Evolutionary conservation across 371 early-diverging fungal genomes (phyloP).

Genomic region (Phascolomyces articulosus): DNA sequence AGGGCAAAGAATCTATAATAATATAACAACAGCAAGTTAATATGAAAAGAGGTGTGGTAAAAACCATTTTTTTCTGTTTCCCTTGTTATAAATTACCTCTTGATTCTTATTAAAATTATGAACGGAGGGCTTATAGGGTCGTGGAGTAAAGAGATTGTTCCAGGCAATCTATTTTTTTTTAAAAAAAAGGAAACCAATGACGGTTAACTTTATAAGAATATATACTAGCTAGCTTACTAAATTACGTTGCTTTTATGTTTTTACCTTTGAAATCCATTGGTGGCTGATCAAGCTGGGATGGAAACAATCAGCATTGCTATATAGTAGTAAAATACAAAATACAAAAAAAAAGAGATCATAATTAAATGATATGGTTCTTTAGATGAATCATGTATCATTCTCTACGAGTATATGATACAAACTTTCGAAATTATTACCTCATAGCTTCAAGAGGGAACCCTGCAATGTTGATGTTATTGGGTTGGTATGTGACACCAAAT

Average conservation of each 20-base stretch:
- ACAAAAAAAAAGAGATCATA: neutral
- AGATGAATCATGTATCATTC: neutral
- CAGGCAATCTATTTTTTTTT: conserved; percentile 18
- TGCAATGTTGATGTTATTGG: conserved; percentile 12
- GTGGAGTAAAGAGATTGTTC: conserved; percentile 17
- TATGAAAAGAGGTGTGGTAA: neutral
- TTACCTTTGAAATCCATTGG: conserved; percentile 22
- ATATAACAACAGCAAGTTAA: no score
- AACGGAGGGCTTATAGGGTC: neutral
- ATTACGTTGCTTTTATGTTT: no score
- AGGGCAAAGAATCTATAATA: conserved; percentile 24
- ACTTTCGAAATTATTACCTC: conserved; percentile 14
- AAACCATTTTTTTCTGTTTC: no score
- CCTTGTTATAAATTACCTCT: conserved; percentile 7
- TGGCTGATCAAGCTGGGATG: conserved; percentile 19
- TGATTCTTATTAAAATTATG: conserved; percentile 6
- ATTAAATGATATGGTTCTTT: neutral
- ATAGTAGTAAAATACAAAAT: neutral
- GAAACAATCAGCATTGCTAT: conserved; percentile 20
- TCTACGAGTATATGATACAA: no score
- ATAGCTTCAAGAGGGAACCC: conserved; percentile 13
- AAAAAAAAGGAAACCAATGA: no score
- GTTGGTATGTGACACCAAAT: conserved; percentile 14
- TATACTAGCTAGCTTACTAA: no score
- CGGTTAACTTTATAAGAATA: no score